Evolutionary conservation across 192 early-diverging fungal genomes (phyloP).

Genomic region (Martensiomyces pterosporus): DNA sequence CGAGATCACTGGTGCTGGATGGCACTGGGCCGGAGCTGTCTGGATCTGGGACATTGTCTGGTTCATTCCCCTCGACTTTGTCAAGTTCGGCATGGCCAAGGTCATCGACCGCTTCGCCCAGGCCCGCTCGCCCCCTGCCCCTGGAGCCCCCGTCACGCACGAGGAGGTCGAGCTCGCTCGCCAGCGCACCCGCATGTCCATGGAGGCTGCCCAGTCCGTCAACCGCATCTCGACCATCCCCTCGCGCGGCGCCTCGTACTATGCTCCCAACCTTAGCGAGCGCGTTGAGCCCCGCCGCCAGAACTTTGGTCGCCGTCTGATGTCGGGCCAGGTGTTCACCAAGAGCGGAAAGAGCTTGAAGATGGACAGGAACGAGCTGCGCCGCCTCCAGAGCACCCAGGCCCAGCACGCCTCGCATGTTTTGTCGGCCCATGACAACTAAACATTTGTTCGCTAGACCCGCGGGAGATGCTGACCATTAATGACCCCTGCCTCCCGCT

Average conservation of each 20-base stretch:
- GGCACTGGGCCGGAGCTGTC: slow-evolving; percentile 70
- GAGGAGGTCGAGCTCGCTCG: slow-evolving; percentile 51
- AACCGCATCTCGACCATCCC: slow-evolving; percentile 60
- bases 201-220: slow-evolving; percentile 52
- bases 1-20: slow-evolving; percentile 64
- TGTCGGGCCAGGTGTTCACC: slow-evolving; percentile 38
- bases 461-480: no score
- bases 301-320: slow-evolving; percentile 52
- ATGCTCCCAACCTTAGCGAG: slow-evolving; percentile 56
- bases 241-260: slow-evolving; percentile 57
- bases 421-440: slow-evolving; percentile 25
- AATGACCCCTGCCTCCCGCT: no score
- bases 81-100: slow-evolving; percentile 69
- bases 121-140: slow-evolving; percentile 18
- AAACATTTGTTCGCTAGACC: background rate
- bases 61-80: slow-evolving; percentile 71
- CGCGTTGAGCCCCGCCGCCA: slow-evolving; percentile 50
- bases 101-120: slow-evolving; percentile 55
- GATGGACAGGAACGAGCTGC: slow-evolving; percentile 64
- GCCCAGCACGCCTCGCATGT: slow-evolving; percentile 55
- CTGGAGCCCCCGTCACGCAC: slow-evolving; percentile 24
- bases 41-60: slow-evolving; percentile 80
- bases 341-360: slow-evolving; percentile 55
- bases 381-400: slow-evolving; percentile 70
- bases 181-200: slow-evolving; percentile 52